Percentiles rank a stretch among this genome's conserved stretches.
Conservation (phyloP, 441 rosid genomes). For the Cnidoscolus chayamansa region DNA sequence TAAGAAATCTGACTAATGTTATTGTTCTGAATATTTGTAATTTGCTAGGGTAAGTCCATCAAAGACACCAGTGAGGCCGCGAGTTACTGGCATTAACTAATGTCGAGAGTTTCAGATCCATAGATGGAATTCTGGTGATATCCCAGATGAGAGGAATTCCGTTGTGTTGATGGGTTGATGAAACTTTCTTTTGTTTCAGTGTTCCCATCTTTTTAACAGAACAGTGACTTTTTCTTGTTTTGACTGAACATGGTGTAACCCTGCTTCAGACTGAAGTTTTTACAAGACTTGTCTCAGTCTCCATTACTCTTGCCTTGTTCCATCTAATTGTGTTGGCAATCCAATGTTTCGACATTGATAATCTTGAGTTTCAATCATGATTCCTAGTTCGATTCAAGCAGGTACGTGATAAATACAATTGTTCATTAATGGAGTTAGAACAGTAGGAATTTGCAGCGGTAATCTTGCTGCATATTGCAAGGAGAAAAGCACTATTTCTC, state of each 20-base stretch:
- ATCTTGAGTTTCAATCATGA: neutral
- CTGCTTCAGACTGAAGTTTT: slow-evolving; percentile 41
- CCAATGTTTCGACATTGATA: neutral
- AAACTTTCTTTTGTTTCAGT: slow-evolving; percentile 33
- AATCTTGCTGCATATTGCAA: too few species aligned
- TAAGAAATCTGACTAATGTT: neutral
- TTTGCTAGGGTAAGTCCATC: slow-evolving; percentile 60
- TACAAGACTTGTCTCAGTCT: slow-evolving; percentile 23
- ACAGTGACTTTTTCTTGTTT: slow-evolving; percentile 9
- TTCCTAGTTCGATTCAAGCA: neutral
- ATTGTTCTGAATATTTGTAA: slow-evolving; percentile 1
- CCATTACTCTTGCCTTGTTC: slow-evolving; percentile 13
- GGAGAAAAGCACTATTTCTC: too few species aligned
- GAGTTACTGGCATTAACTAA: slow-evolving; percentile 41
- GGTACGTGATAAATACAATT: neutral
- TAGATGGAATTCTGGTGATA: slow-evolving; percentile 33
- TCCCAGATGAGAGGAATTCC: slow-evolving; percentile 34
- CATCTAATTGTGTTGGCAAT: slow-evolving; percentile 11
- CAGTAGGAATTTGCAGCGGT: too few species aligned
- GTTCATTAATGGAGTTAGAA: too few species aligned
- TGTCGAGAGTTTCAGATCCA: slow-evolving; percentile 11
- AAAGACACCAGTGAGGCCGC: slow-evolving; percentile 74
- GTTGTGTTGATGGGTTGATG: slow-evolving; percentile 30
- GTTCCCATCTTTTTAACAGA: slow-evolving; percentile 22
- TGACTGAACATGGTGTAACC: slow-evolving; percentile 36